Base-by-base conservation (phyloP, 2,329 filamentous ascomycete species). In the Fusarium continuum region DNA sequence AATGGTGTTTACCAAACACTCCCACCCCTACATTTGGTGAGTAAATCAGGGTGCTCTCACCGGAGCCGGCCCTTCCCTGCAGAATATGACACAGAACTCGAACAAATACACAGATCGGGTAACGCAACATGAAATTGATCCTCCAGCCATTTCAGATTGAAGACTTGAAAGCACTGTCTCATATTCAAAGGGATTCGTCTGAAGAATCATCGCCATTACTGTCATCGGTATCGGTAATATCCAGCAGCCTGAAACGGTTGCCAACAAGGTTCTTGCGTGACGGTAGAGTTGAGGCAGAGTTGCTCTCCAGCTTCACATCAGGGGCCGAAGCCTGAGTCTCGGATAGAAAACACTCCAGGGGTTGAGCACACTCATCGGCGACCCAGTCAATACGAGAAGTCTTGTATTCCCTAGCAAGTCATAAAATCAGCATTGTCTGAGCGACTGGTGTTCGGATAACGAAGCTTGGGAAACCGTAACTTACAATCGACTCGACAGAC, bases 381-480 rank as follows among this genome's bases (percentile, higher is more conserved):
- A 83, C 87, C 83, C 88, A 94, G 13, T 89, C 86, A 65, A 96
- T 89, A 61, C 83, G 88, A 57, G 83, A 86, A 19, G 85, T 82
- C 71, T 88, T 91, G 78, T 95, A 96, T 25, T 82, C 83, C 13
- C 84, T 86, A 53, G 77, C 74, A 52, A 77, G 81, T 61, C 16
- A n/a, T 9, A 17, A n/a, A 10, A 39, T 74, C 29, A 75, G 65
- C 38, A 35, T 17, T 31, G 9, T 8, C 17, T 25, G 8, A 16
- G 17, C n/a, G 8, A 10, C 19, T 40, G 23, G 10, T 9, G 10
- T 34, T 23, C 13, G 8, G 7, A 4, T 10, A 8, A 9, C 19
- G 14, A n/a, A 39, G 26, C 10, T 38, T 14, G 8, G 4, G 29
- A 10, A 19, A 19, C 17, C 19, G 35, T 1, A 19, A 76, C 82